Evolutionary conservation across 768 basidiomycete species (phyloP), one percentile per base, ranked within the genome.

Genomic region (Russula earlei): DNA sequence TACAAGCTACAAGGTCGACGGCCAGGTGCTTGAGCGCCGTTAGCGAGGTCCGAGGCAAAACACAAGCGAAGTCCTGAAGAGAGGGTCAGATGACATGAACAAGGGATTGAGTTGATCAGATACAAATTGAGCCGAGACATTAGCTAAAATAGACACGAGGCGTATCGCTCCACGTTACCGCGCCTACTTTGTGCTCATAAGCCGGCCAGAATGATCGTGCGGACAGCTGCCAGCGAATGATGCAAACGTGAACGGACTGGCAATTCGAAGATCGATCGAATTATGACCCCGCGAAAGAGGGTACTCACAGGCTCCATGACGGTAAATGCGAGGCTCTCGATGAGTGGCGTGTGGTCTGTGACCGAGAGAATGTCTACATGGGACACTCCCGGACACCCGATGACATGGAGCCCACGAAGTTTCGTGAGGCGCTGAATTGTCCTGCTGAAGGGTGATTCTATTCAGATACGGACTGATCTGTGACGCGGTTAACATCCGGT

Each of bases 311-410:
- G 54, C 50, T 86, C 85, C 55, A 77, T 75, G 42, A 77, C 74
- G 15, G 82, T 81, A 27, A 87, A 71, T 1, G 84, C 81, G 0
- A 89, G 71, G 54, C 75, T 81, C 60, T 80, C 77, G 11, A 89
- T 72, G 6, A 70, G 63, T 0, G 84, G 84, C 0, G 78, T 80
- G 46, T 79, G 58, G 6, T 65, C 55, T 11, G 77, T 67, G 20
- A 76, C 67, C 15, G 68, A 69, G 31, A 88, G 70, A 7, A 85
- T 68, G 33, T 67, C 62, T 9, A 65, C 52, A 60, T 87, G 83
- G 42, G 80, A 75, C 33, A 84, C 65, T 55, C 79, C 78, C 6
- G 75, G 67, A 65, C 87, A 88, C 4, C 72, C 74, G 27, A 86
- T 65, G 25, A 88, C 66, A 66, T 87, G 83, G 3, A 89, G 71